Percentiles rank a stretch among this genome's conserved stretches.
These are phyloP conservation scores for Blastocystis sp. DNA, from an alignment of 352 stramenopile species.

Conservation along the genomic window DNA sequence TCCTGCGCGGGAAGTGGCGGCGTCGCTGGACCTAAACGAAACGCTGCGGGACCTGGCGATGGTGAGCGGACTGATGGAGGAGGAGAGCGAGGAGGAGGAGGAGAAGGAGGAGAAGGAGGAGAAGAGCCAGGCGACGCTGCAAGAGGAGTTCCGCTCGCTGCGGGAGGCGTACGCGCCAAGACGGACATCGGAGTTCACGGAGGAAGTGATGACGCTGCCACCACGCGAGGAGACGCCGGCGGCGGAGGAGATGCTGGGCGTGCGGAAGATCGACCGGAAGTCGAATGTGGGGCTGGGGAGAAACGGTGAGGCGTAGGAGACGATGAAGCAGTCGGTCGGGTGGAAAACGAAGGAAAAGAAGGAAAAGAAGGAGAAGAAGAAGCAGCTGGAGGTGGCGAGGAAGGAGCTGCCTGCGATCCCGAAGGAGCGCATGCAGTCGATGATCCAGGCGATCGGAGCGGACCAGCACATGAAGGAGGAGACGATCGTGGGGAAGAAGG, in stretches of 20 bases:
- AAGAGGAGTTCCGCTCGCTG: slow-evolving; percentile 11
- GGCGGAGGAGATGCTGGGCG: not conserved
- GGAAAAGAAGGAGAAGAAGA: not conserved
- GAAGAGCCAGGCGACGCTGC: not conserved
- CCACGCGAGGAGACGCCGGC: not conserved
- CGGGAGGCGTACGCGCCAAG: not conserved
- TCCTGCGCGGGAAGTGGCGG: not conserved
- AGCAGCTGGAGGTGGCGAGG: not conserved
- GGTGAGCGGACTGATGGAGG: slow-evolving; percentile 1
- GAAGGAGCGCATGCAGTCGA: not conserved
- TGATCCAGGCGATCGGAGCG: not conserved
- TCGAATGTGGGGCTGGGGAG: not conserved
- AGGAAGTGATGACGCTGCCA: not conserved
- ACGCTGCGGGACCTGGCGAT: slow-evolving; percentile 3
- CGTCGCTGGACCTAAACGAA: not conserved
- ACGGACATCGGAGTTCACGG: not conserved
- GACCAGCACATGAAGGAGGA: too few relatives aligned
- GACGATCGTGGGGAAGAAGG: not conserved
- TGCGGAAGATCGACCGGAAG: not conserved
- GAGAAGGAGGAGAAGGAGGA: not conserved
- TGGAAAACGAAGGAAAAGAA: slow-evolving; percentile 36
- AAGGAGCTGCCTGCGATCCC: not conserved
- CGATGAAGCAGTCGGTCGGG: slow-evolving; percentile 16
- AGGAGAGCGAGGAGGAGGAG: not conserved
- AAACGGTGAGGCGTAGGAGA: not conserved